A percentile compares a stretch with the other conserved stretches of the same genome.
These are phyloP conservation scores for Onygenales sp. DNA, from an alignment of 2,329 filamentous ascomycete species.

Conservation along the genomic window DNA sequence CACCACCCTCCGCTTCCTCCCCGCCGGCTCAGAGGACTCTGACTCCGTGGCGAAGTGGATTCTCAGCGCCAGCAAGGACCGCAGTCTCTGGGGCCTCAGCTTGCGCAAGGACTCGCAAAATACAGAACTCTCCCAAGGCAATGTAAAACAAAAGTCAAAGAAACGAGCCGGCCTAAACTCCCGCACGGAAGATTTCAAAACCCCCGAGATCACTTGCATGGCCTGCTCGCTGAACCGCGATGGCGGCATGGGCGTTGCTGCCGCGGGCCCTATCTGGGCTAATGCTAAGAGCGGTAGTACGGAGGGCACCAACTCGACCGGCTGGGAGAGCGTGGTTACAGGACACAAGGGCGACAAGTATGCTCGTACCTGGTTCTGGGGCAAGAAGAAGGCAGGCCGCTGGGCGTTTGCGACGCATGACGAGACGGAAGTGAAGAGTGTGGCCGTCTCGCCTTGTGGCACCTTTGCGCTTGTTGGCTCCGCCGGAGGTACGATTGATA, in stretches of 20 bases:
- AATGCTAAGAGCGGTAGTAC: conserved; percentile 58
- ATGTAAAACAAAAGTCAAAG: conserved; percentile 78
- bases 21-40: conserved; percentile 78
- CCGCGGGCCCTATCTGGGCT: conserved; percentile 74
- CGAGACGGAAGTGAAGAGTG: conserved; percentile 67
- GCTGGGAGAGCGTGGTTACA: conserved; percentile 95
- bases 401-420: conserved; percentile 90
- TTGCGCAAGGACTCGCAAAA: conserved; percentile 89
- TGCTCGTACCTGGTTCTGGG: conserved; percentile 97
- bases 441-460: conserved; percentile 82
- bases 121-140: conserved; percentile 84
- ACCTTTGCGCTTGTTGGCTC: conserved; percentile 91
- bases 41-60: conserved; percentile 90
- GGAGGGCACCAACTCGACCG: conserved; percentile 68
- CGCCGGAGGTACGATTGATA: conserved; percentile 71
- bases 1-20: conserved; percentile 73
- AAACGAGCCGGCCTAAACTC: conserved; percentile 39
- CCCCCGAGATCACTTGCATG: conserved; percentile 83
- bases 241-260: conserved; percentile 79
- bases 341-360: conserved; percentile 77
- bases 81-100: conserved; percentile 95
- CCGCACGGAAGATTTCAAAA: conserved; percentile 54
- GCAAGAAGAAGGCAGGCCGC: conserved; percentile 79
- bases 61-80: conserved; percentile 77
- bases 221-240: conserved; percentile 89